Conservation (phyloP, 2,329 filamentous ascomycete species). For the Bipolaris gigantea region DNA sequence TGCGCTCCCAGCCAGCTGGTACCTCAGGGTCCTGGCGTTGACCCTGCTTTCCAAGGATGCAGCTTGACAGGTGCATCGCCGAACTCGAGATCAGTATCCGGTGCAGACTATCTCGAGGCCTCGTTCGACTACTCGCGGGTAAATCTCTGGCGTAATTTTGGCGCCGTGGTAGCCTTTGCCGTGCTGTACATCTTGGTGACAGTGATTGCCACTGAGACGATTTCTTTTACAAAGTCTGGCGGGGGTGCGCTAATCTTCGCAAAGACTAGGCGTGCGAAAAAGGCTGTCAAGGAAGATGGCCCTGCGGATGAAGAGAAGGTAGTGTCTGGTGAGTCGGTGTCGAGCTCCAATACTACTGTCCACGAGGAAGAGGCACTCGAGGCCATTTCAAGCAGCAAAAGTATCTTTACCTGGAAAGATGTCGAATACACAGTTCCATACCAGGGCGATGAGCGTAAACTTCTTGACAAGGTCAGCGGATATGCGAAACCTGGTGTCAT, state of each 20-base stretch:
- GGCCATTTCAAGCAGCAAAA: slow-evolving; percentile 44
- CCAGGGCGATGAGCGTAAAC: slow-evolving; percentile 61
- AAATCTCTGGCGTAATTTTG: slow-evolving; percentile 73
- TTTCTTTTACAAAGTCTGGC: slow-evolving; percentile 63
- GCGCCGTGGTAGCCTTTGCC: slow-evolving; percentile 74
- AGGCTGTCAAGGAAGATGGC: slow-evolving; percentile 52
- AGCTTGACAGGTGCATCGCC: slow-evolving; percentile 60
- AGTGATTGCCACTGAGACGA: slow-evolving; percentile 67
- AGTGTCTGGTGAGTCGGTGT: slow-evolving; percentile 29
- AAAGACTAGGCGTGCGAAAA: slow-evolving; percentile 64
- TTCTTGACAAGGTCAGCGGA: slow-evolving; percentile 71
- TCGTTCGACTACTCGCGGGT: slow-evolving; percentile 60
- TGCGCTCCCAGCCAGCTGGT: slow-evolving; percentile 63
- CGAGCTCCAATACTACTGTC: slow-evolving; percentile 24
- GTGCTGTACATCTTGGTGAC: slow-evolving; percentile 75
- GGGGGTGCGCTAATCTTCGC: slow-evolving; percentile 74
- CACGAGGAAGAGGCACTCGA: slow-evolving; percentile 36
- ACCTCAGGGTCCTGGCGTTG: slow-evolving; percentile 58
- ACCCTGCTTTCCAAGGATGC: slow-evolving; percentile 64
- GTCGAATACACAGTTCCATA: slow-evolving; percentile 72
- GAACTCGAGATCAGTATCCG: slow-evolving; percentile 55
- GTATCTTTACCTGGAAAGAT: slow-evolving; percentile 45
- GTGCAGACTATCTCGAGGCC: slow-evolving; percentile 57
- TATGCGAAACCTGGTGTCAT: slow-evolving; percentile 80
- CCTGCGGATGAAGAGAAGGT: slow-evolving; percentile 62